Conservation (phyloP, 345 rosid species). For the Trapa incisa region DNA sequence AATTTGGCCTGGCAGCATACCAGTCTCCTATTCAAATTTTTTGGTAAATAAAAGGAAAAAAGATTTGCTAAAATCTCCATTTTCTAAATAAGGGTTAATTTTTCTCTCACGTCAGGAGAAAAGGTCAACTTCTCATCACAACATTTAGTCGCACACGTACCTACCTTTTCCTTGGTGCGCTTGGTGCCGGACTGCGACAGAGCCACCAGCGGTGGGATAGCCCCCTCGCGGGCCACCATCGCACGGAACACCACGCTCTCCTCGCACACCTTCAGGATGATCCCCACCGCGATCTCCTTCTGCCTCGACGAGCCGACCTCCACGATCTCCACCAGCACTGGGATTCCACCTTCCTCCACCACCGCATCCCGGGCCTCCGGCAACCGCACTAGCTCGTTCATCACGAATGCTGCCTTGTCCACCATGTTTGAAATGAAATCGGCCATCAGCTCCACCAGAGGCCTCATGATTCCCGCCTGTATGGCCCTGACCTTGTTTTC, state of each 20-base stretch:
- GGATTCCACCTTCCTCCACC: slow-evolving; percentile 65
- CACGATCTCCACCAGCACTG: slow-evolving; percentile 25
- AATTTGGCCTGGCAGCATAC: too few relatives aligned
- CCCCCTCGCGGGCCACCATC: slow-evolving; percentile 55
- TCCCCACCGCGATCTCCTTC: slow-evolving; percentile 67
- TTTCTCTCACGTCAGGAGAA: slow-evolving; percentile 6
- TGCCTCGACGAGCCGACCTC: slow-evolving; percentile 82
- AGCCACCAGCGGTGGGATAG: slow-evolving; percentile 78
- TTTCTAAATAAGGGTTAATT: too few relatives aligned
- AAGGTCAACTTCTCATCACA: neutral
- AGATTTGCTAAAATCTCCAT: neutral
- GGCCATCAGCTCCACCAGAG: too few relatives aligned
- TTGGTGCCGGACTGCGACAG: slow-evolving; percentile 71
- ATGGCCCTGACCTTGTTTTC: too few relatives aligned
- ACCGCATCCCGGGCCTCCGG: slow-evolving; percentile 58
- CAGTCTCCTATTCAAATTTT: too few relatives aligned
- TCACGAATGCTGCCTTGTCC: too few relatives aligned
- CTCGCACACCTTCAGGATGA: slow-evolving; percentile 59
- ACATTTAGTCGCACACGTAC: neutral
- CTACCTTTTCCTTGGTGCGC: slow-evolving; percentile 81
- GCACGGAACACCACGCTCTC: slow-evolving; percentile 28
- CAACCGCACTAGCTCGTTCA: neutral
- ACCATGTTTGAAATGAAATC: too few relatives aligned
- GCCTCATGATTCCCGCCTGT: too few relatives aligned
- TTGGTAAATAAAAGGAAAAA: too few relatives aligned